Conservation (phyloP, 129 eudicot species). For the Daucus carota region DH1_v3.0 NC_030385.2:42936501-42937000, state of each 20-base stretch:
- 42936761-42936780: no score
- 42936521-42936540: constrained; percentile 34
- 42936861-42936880: no score
- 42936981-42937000: constrained; percentile 39
- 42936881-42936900: no score
- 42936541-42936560: neutral
- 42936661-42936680: neutral
- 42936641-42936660: neutral
- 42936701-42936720: neutral
- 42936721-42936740: neutral
- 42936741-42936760: neutral
- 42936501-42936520: constrained; percentile 25
- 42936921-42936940: neutral
- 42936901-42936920: neutral
- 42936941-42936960: constrained; percentile 33
- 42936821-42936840: no score
- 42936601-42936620: neutral
- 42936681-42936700: neutral
- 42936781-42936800: no score
- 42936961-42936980: constrained; percentile 37
- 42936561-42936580: neutral
- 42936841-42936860: no score
- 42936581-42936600: neutral
- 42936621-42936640: neutral
- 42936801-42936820: no score